Percentiles rank a stretch among this genome's conserved stretches.
phyloP scores from a whole-genome alignment of 306 rosid genomes.

The Begonia fuchsioides region DNA sequence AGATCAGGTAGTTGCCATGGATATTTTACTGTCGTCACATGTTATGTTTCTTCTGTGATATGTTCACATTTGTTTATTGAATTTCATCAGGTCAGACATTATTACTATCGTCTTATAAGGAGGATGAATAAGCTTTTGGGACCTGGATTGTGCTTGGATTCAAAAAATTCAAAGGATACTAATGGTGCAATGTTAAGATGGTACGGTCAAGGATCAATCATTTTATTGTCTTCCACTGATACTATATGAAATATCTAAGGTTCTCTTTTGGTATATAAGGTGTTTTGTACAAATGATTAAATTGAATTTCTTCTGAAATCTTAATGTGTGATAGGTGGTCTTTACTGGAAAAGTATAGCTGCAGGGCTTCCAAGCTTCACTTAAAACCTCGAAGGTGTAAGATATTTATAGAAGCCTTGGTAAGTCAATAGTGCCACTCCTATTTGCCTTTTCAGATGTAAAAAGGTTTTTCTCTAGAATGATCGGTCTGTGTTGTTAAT shows the following conservation, averaged over 20 bases:
- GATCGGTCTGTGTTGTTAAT: conserved; percentile 26
- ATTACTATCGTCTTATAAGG: conserved; percentile 95
- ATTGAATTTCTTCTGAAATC: no score
- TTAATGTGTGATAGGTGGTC: conserved; percentile 68
- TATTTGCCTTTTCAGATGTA: conserved; percentile 2
- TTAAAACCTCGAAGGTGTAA: conserved; percentile 89
- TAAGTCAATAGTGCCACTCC: conserved; percentile 25
- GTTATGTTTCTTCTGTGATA: not conserved
- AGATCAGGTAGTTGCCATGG: conserved; percentile 49
- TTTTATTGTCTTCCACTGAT: not conserved
- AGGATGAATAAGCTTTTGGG: conserved; percentile 98
- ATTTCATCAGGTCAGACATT: conserved; percentile 73
- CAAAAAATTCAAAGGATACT: conserved; percentile 86
- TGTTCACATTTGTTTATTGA: not conserved
- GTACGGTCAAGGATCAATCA: conserved; percentile 27
- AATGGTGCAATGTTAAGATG: conserved; percentile 98
- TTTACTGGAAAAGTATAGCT: conserved; percentile 89
- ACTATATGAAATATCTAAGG: not conserved
- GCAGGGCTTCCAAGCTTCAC: conserved; percentile 98
- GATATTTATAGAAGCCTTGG: conserved; percentile 92
- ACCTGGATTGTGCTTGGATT: conserved; percentile 81
- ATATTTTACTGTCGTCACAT: conserved; percentile 2
- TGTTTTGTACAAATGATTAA: no score
- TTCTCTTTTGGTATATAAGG: no score
- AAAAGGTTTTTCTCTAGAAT: conserved; percentile 20